phyloP scores from a whole-genome alignment of 2,329 filamentous ascomycete species.

The Tolypocladium inflatum region DNA sequence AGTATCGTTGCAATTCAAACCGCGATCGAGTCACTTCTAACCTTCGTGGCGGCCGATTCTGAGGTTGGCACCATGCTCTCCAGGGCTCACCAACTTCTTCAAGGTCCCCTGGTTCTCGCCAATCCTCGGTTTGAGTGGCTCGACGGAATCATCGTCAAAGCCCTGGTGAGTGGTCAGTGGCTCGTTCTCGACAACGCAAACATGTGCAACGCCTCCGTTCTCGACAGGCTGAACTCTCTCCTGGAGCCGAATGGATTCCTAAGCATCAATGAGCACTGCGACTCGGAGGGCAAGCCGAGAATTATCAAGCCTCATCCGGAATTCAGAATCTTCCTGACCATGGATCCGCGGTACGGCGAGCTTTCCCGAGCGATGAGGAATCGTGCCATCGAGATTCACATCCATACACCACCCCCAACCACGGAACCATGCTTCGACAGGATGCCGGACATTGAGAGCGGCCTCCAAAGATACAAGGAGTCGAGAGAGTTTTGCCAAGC shows the following conservation, averaged over 20 bases:
- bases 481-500: conserved; percentile 22
- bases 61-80: conserved; percentile 37
- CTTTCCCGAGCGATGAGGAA: conserved; percentile 96
- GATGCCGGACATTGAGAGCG: conserved; percentile 38
- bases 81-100: conserved; percentile 39
- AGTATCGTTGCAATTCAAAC: conserved; percentile 26
- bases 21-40: conserved; percentile 29
- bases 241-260: conserved; percentile 83
- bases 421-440: conserved; percentile 23
- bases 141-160: conserved; percentile 83
- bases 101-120: conserved; percentile 46
- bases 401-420: conserved; percentile 39
- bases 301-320: conserved; percentile 73
- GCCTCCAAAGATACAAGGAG: conserved; percentile 35
- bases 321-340: conserved; percentile 88
- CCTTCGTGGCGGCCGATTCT: conserved; percentile 31
- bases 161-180: conserved; percentile 80
- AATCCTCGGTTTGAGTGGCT: conserved; percentile 91
- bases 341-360: conserved; percentile 87
- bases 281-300: conserved; percentile 68
- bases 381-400: conserved; percentile 79
- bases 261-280: conserved; percentile 89
- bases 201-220: conserved; percentile 85
- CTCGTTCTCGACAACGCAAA: conserved; percentile 95
- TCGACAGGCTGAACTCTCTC: conserved; percentile 89